Percentiles rank a stretch among this genome's conserved stretches.
These are phyloP conservation scores for Xylaria sp. DNA, from an alignment of 2,329 filamentous ascomycete species.

Conservation along the genomic window DNA sequence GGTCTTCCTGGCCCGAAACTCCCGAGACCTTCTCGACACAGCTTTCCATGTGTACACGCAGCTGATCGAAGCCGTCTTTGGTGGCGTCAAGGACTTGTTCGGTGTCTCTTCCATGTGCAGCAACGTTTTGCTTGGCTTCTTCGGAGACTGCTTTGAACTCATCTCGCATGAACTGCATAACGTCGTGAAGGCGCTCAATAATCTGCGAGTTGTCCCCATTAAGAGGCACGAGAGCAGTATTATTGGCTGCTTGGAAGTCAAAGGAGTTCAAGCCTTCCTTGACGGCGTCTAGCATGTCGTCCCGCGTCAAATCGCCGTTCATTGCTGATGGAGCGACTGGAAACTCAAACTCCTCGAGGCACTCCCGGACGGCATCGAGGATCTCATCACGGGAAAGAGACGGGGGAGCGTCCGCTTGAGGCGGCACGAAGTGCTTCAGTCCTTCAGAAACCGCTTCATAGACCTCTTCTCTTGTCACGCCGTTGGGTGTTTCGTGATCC, in stretches of 20 bases:
- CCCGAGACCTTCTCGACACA: slow-evolving; percentile 77
- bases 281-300: slow-evolving; percentile 67
- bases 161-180: slow-evolving; percentile 61
- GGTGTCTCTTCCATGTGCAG: slow-evolving; percentile 77
- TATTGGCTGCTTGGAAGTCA: slow-evolving; percentile 36
- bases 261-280: slow-evolving; percentile 58
- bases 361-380: slow-evolving; percentile 80
- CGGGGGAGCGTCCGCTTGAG: slow-evolving; percentile 68
- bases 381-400: slow-evolving; percentile 80
- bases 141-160: slow-evolving; percentile 64
- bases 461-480: slow-evolving; percentile 80
- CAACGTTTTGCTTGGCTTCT: slow-evolving; percentile 75
- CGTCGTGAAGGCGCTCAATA: slow-evolving; percentile 62
- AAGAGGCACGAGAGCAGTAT: slow-evolving; percentile 45
- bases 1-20: slow-evolving; percentile 73
- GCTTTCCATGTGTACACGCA: slow-evolving; percentile 77
- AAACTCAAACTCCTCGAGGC: slow-evolving; percentile 82
- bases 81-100: slow-evolving; percentile 88
- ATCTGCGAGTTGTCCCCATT: slow-evolving; percentile 52
- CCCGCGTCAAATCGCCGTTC: slow-evolving; percentile 57
- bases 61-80: slow-evolving; percentile 76
- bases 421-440: slow-evolving; percentile 77
- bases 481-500: slow-evolving; percentile 53
- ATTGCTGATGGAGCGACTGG: slow-evolving; percentile 62
- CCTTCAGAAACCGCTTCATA: slow-evolving; percentile 84